Evolutionary conservation across 805 yeast species (phyloP).

Genomic region (Starmera caribaea): DNA sequence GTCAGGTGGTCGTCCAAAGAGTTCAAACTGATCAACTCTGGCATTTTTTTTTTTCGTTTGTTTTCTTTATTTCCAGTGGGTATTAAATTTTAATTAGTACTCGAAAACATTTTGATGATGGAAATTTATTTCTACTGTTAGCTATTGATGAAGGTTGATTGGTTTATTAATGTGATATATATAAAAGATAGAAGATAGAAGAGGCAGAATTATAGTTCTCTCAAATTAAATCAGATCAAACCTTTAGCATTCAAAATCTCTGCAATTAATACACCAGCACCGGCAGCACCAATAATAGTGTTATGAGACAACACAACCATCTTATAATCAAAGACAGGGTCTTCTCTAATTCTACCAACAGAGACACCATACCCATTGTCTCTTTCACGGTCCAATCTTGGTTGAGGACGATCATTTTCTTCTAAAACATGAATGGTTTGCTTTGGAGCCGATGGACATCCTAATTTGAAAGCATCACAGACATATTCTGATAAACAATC

Average conservation of each 20-base stretch:
- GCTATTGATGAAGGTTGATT: too few relatives aligned
- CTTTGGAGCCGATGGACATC: constrained; percentile 89
- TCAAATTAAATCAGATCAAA: constrained; percentile 36
- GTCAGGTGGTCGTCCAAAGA: background rate
- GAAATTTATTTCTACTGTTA: too few relatives aligned
- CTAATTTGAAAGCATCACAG: constrained; percentile 72
- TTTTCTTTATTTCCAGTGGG: too few relatives aligned
- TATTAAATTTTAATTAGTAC: too few relatives aligned
- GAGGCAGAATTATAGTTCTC: background rate
- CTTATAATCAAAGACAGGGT: constrained; percentile 86
- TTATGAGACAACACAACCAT: constrained; percentile 97
- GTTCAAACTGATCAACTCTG: too few relatives aligned
- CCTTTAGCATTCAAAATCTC: constrained; percentile 76
- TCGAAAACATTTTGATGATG: too few relatives aligned
- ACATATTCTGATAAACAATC: constrained; percentile 57
- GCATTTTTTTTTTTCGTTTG: too few relatives aligned
- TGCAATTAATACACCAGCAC: constrained; percentile 93
- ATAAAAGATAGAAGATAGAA: background rate
- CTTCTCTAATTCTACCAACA: constrained; percentile 90
- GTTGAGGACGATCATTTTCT: constrained; percentile 92
- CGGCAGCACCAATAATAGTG: constrained; percentile 98
- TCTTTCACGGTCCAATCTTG: constrained; percentile 92
- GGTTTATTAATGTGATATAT: too few relatives aligned
- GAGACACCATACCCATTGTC: constrained; percentile 90
- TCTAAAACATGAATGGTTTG: constrained; percentile 88